These are phyloP conservation scores for Ceratocystis lukuohia DNA, from an alignment of 2,329 filamentous ascomycete genomes.

Conservation along the genomic window DNA sequence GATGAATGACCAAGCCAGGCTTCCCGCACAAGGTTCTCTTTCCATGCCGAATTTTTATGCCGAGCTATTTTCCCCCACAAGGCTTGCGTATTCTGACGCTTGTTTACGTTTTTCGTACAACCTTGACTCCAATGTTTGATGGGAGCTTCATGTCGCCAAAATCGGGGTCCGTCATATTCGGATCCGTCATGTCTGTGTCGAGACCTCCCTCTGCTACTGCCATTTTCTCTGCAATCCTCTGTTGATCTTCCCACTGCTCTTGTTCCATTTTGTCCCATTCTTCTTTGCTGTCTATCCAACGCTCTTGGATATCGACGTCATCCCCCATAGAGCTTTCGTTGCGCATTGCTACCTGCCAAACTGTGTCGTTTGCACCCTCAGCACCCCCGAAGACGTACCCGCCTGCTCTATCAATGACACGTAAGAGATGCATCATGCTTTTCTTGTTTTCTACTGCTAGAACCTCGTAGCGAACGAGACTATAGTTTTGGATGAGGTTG, in stretches of 20 bases:
- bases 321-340: constrained; percentile 62
- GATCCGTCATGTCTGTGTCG: constrained; percentile 22
- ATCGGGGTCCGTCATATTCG: constrained; percentile 30
- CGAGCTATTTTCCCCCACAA: not conserved
- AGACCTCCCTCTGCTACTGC: constrained; percentile 23
- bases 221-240: constrained; percentile 31
- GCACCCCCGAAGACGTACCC: constrained; percentile 87
- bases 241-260: constrained; percentile 62
- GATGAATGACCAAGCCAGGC: constrained; percentile 7
- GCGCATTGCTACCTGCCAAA: constrained; percentile 95
- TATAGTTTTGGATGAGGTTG: constrained; percentile 76
- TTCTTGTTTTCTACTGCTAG: constrained; percentile 92
- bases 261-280: constrained; percentile 72
- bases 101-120: constrained; percentile 51
- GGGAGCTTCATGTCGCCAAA: constrained; percentile 41
- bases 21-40: not conserved
- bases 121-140: constrained; percentile 54
- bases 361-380: constrained; percentile 83
- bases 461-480: constrained; percentile 82
- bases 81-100: not conserved
- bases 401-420: constrained; percentile 78
- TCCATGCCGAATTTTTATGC: too few relatives aligned
- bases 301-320: constrained; percentile 79
- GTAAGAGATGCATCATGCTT: constrained; percentile 85
- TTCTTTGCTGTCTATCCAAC: constrained; percentile 85